A percentile compares a stretch with the other conserved stretches of the same genome.
Conservation (phyloP, 768 basidiomycete genomes). For the Chalciporus piperatus region DNA sequence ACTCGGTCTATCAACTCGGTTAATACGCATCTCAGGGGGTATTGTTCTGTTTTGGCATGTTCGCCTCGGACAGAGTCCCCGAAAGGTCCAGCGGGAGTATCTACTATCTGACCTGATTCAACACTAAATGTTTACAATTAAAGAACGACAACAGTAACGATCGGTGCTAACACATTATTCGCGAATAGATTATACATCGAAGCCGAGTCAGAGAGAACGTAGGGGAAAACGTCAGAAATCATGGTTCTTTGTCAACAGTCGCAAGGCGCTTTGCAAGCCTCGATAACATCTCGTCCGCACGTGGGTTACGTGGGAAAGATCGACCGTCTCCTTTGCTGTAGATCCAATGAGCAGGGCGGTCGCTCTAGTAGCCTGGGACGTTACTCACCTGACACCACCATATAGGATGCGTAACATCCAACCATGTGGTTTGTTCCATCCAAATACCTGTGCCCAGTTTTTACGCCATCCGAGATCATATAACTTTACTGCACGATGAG, state of each 20-base stretch:
- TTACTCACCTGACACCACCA: slow-evolving; percentile 64
- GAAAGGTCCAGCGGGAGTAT: too few relatives aligned
- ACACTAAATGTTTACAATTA: not conserved
- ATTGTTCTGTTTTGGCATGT: too few relatives aligned
- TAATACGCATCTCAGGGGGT: too few relatives aligned
- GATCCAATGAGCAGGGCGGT: not conserved
- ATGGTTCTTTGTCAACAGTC: slow-evolving; percentile 50
- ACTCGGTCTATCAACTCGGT: too few relatives aligned
- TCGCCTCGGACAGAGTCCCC: too few relatives aligned
- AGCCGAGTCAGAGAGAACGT: not conserved
- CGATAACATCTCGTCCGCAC: slow-evolving; percentile 63
- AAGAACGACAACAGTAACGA: slow-evolving; percentile 9
- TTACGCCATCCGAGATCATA: slow-evolving; percentile 74
- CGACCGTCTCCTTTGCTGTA: slow-evolving; percentile 63
- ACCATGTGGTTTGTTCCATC: slow-evolving; percentile 49
- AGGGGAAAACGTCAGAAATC: not conserved
- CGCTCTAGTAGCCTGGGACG: not conserved
- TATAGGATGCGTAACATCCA: slow-evolving; percentile 53
- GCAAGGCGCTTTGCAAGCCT: slow-evolving; percentile 62
- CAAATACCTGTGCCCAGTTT: slow-evolving; percentile 71
- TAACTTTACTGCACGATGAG: slow-evolving; percentile 55
- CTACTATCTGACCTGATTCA: too few relatives aligned
- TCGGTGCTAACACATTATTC: slow-evolving; percentile 9
- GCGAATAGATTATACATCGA: not conserved
- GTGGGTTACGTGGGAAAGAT: slow-evolving; percentile 65